These are phyloP conservation scores for Lactuca sativa DNA, from an alignment of 129 eudicot species.

Conservation along the genomic window DNA sequence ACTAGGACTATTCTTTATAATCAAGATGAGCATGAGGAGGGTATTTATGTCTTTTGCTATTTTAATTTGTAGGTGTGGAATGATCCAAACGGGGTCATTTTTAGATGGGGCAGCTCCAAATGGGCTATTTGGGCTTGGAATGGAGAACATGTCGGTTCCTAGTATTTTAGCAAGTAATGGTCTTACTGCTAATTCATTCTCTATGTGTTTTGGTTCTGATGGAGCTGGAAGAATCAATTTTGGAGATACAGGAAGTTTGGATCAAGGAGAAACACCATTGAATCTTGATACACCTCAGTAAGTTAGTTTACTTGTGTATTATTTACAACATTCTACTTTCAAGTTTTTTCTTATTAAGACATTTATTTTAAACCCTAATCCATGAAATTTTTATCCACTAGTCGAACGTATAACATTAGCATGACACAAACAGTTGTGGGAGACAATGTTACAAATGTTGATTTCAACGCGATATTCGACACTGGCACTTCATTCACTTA, in stretches of 20 bases:
- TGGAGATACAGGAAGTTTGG: slow-evolving; percentile 83
- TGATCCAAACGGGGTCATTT: slow-evolving; percentile 80
- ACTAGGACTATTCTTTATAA: background rate
- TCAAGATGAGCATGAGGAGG: no score
- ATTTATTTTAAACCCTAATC: no score
- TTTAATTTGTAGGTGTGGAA: slow-evolving; percentile 69
- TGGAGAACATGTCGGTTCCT: slow-evolving; percentile 75
- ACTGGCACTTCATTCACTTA: slow-evolving; percentile 90
- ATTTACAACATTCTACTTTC: background rate
- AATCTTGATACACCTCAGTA: slow-evolving; percentile 61
- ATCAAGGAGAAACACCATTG: slow-evolving; percentile 79
- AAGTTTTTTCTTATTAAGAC: no score
- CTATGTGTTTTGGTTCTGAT: slow-evolving; percentile 81
- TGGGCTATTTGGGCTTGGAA: slow-evolving; percentile 91
- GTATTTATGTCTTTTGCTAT: background rate
- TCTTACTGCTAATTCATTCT: slow-evolving; percentile 86
- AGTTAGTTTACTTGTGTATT: slow-evolving; percentile 9
- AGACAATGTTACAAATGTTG: slow-evolving; percentile 45
- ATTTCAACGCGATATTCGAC: slow-evolving; percentile 75
- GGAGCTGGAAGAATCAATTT: slow-evolving; percentile 78
- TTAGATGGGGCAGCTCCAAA: slow-evolving; percentile 88
- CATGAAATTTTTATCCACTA: slow-evolving; percentile 29
- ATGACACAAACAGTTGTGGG: slow-evolving; percentile 62
- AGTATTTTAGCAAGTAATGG: slow-evolving; percentile 81
- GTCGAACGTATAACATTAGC: slow-evolving; percentile 80